These are phyloP conservation scores for Casaregolazyma lundiana DNA, from an alignment of 1,139 yeast species.

Conservation along the genomic window DNA sequence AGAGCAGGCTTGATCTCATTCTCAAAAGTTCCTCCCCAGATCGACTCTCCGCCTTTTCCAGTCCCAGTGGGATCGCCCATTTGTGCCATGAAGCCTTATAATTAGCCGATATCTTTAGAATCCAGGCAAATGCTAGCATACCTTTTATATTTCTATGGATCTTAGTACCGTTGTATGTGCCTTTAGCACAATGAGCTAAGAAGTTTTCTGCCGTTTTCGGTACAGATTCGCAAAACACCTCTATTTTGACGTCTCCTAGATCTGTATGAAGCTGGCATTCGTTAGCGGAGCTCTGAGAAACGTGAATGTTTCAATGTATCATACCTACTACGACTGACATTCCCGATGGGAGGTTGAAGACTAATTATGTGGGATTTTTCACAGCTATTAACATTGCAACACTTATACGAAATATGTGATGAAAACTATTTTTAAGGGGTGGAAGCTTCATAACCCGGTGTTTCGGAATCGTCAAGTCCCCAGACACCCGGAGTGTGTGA, in stretches of 20 bases:
- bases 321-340: conserved; percentile 14
- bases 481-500: conserved; percentile 39
- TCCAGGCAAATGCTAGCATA: conserved; percentile 23
- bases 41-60: conserved; percentile 49
- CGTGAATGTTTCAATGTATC: too few relatives aligned
- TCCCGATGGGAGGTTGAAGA: not conserved
- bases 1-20: conserved; percentile 45
- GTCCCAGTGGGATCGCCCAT: conserved; percentile 49
- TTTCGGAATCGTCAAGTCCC: conserved; percentile 34
- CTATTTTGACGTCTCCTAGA: conserved; percentile 39
- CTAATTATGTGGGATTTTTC: not conserved
- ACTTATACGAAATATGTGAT: not conserved
- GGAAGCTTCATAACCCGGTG: conserved; percentile 34
- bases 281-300: not conserved
- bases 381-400: not conserved
- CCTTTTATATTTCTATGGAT: conserved; percentile 43
- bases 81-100: conserved; percentile 42
- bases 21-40: conserved; percentile 47
- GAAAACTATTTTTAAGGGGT: conserved; percentile 27
- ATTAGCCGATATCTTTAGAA: not conserved
- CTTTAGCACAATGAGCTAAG: conserved; percentile 47
- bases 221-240: conserved; percentile 38
- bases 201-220: conserved; percentile 42
- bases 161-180: conserved; percentile 39
- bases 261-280: conserved; percentile 35